Base-by-base conservation (phyloP, 371 early-diverging fungal species). In the Mucor lusitanicus region DNA sequence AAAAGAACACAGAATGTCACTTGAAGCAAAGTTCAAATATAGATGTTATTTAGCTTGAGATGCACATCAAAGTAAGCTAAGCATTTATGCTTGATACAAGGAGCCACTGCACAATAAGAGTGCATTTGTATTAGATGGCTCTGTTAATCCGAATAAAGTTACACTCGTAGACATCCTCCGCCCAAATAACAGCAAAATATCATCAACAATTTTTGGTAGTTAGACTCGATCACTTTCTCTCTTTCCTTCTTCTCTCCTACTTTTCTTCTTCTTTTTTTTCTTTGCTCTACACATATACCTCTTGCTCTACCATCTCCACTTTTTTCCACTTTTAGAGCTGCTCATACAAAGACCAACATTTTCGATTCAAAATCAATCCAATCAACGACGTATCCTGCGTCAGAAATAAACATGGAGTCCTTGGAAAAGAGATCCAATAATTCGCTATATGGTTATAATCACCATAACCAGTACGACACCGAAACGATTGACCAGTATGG, bases 351-450 rank as follows among this genome's bases (percentile, higher is more conserved):
- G 35, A 33, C 27, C 68, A 68, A 46, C 23, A 68, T 67, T 67
- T 61, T 55, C 55, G 57, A 68, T 44, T 28, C 39, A 23, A 55
- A 62, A 39, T 68, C 63, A 35, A 68, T 62, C 39, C 63, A 68
- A 33, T 61, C 61, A 19, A 50, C 57, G 59, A 27, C 68, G 68
- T 68, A 59, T 39, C 21, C 50, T 17, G 37, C 68, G 59, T 59
- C 64, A 48, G 42, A 63, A 19, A 59, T 30, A 40, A 46, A 39
- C 21, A 68, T 71, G 64, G 56, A 50, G 37, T 46, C 56, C 3
- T 23, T 56, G 27, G 67, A 70, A 32, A 70, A 70, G 39, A 39
- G 35, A 50, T 63, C 63, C 28, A 61, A 53, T 28, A 60, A 70
- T 42, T 60, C 70, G 8, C 21, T 70, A 28, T 65, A 60, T 46